A percentile compares a stretch with the other conserved stretches of the same genome.
Conservation (phyloP, 2,329 filamentous ascomycete genomes). For the Xylaria sp. region DNA sequence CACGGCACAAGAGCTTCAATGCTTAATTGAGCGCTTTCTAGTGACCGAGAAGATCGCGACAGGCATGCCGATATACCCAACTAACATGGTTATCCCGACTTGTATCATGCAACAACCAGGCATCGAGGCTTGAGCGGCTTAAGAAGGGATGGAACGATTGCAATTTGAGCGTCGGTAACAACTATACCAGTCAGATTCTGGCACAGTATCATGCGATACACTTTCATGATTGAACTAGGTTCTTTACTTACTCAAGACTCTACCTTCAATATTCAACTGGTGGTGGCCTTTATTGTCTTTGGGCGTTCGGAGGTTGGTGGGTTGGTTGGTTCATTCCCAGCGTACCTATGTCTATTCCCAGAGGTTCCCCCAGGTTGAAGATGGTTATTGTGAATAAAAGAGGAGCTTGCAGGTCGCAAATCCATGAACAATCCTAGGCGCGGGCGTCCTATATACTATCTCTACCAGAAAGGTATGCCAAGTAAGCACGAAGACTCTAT, state of each 20-base stretch:
- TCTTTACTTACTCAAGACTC: slow-evolving; percentile 10
- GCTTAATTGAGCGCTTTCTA: slow-evolving; percentile 34
- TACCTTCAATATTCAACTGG: slow-evolving; percentile 16
- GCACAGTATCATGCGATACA: slow-evolving; percentile 1
- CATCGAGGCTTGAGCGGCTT: neutral
- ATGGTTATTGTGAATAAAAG: slow-evolving; percentile 22
- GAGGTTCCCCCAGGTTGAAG: neutral
- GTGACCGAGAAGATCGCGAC: neutral
- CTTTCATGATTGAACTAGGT: slow-evolving; percentile 22
- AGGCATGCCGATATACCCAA: neutral
- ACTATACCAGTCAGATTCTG: neutral
- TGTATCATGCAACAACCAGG: neutral
- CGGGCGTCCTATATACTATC: neutral
- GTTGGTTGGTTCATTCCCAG: slow-evolving; percentile 6
- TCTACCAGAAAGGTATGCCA: neutral
- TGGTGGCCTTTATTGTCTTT: slow-evolving; percentile 14
- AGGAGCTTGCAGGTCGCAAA: slow-evolving; percentile 16
- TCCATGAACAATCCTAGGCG: neutral
- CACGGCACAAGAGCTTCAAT: slow-evolving; percentile 52
- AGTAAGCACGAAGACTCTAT: neutral
- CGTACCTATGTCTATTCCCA: slow-evolving; percentile 27
- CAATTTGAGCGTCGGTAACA: neutral
- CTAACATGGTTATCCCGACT: neutral
- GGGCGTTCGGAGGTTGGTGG: slow-evolving; percentile 18
- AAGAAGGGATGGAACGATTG: slow-evolving; percentile 3